These are phyloP conservation scores for Posidonia australis DNA, from an alignment of 106 monocot genomes.

Conservation along the genomic window DNA sequence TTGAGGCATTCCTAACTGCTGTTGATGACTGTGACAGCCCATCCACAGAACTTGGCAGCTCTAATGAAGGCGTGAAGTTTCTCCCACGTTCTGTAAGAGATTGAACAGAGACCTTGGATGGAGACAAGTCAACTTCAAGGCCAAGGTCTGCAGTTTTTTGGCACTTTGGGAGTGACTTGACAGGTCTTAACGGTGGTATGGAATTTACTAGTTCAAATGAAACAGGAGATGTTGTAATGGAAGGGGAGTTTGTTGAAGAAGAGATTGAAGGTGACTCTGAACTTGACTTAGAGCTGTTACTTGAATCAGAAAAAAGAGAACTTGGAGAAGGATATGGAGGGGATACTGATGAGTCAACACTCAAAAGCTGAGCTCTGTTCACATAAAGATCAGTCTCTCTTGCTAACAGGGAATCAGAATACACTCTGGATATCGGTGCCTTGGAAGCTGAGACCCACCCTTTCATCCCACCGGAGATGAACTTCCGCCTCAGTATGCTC, in stretches of 20 bases:
- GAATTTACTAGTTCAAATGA: constrained; percentile 21
- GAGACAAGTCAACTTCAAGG: constrained; percentile 26
- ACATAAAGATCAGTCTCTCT: constrained; percentile 23
- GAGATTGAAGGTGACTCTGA: constrained; percentile 50
- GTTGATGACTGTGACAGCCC: constrained; percentile 17
- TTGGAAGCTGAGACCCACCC: constrained; percentile 19
- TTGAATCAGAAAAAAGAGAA: constrained; percentile 62
- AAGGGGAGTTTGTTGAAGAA: constrained; percentile 46
- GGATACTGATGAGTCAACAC: constrained; percentile 32
- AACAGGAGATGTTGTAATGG: constrained; percentile 30
- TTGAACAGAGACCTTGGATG: constrained; percentile 27
- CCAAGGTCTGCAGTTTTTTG: too few species aligned
- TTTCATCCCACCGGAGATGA: constrained; percentile 32
- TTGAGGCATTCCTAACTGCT: constrained; percentile 10
- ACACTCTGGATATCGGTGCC: constrained; percentile 30
- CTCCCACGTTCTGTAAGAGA: constrained; percentile 89
- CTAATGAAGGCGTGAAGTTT: constrained; percentile 45
- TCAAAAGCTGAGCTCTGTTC: constrained; percentile 29
- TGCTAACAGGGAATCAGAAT: constrained; percentile 42
- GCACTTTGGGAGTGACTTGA: constrained; percentile 3
- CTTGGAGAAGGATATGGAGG: constrained; percentile 65
- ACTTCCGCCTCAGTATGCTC: constrained; percentile 78
- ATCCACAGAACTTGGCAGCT: constrained; percentile 38
- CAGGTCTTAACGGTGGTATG: constrained; percentile 7
- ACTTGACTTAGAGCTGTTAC: constrained; percentile 53